Conservation (phyloP, 2,329 filamentous ascomycete species). For the Calonectria montana region DNA sequence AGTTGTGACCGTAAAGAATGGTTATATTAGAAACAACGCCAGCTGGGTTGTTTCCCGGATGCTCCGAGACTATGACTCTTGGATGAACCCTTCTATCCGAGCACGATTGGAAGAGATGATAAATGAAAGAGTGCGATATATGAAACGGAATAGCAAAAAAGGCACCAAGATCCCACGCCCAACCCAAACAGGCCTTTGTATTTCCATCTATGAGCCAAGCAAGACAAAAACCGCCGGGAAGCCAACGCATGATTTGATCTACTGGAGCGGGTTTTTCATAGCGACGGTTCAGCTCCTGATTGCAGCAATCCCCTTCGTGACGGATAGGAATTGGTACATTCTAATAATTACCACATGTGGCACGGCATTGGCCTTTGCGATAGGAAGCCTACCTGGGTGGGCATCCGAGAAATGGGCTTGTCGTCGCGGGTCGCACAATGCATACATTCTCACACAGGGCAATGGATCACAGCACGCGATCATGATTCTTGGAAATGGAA, state of each 20-base stretch:
- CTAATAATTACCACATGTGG: not conserved
- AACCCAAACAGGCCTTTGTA: not conserved
- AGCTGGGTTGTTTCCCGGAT: not conserved
- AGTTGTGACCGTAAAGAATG: not conserved
- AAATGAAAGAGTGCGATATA: not conserved
- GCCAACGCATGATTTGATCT: not conserved
- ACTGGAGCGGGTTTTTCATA: not conserved
- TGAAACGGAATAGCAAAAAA: not conserved
- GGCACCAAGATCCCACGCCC: not conserved
- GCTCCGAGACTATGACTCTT: not conserved
- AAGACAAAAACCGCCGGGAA: not conserved
- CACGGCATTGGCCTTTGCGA: not conserved
- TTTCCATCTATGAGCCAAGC: not conserved
- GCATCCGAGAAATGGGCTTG: not conserved
- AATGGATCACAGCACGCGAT: not conserved
- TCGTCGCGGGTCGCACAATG: not conserved
- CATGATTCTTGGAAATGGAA: not conserved
- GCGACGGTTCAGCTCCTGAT: not conserved
- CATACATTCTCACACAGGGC: not conserved
- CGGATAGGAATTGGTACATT: not conserved
- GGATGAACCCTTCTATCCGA: not conserved
- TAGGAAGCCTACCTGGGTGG: not conserved
- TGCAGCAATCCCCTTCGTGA: not conserved
- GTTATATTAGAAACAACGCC: not conserved
- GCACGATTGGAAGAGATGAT: not conserved